phyloP scores from a whole-genome alignment of 177 flowering plant genomes.

The Vitis hybrid region DNA sequence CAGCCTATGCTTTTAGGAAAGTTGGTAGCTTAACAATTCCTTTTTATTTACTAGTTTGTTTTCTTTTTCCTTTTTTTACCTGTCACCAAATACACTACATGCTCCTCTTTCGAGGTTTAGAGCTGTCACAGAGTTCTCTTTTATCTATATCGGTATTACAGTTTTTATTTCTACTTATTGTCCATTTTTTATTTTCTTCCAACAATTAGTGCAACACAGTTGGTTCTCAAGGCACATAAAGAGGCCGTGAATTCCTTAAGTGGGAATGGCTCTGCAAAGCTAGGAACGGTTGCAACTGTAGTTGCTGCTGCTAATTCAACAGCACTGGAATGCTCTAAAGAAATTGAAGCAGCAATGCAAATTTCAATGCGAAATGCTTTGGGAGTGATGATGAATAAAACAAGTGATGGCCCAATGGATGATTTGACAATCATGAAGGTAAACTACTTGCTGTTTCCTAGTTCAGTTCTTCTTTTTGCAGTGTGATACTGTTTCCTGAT shows the following conservation, averaged over 20 bases:
- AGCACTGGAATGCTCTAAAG: constrained; percentile 85
- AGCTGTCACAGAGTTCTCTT: not conserved
- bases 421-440: constrained; percentile 94
- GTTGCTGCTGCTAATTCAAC: constrained; percentile 98
- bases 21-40: no score
- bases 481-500: not conserved
- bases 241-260: constrained; percentile 94
- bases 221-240: constrained; percentile 89
- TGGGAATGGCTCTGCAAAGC: constrained; percentile 79
- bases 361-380: constrained; percentile 83
- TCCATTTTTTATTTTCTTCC: not conserved
- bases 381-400: constrained; percentile 55
- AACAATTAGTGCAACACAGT: constrained; percentile 72
- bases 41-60: not conserved
- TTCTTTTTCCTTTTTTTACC: not conserved
- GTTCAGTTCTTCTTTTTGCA: not conserved
- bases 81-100: no score
- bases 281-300: constrained; percentile 93
- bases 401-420: constrained; percentile 80
- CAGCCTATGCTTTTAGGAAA: no score
- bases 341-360: constrained; percentile 96
- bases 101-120: not conserved
- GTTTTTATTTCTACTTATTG: not conserved
- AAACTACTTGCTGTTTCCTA: constrained; percentile 2
- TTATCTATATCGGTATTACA: not conserved